phyloP scores from a whole-genome alignment of 2,329 filamentous ascomycete genomes.

The Orbilia brochopaga region DNA sequence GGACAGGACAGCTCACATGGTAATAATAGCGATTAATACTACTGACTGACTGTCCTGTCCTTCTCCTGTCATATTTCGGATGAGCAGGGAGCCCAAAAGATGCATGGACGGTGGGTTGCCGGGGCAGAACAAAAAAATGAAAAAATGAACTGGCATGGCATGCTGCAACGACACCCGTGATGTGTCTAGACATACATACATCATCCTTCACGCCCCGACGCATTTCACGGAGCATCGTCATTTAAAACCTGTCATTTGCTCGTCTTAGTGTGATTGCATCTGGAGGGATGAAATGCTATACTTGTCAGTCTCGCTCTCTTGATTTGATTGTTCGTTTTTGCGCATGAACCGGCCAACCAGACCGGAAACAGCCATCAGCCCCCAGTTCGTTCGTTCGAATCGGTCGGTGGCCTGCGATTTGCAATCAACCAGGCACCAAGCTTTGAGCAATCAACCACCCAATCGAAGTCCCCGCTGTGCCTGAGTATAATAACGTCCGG shows the following conservation, averaged over 20 bases:
- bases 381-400: too few relatives aligned
- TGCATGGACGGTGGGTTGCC: background rate
- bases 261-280: conserved; percentile 45
- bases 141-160: too few relatives aligned
- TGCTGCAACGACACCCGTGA: conserved; percentile 1
- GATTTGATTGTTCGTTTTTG: conserved; percentile 48
- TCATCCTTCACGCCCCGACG: background rate
- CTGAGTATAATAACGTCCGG: background rate
- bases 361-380: conserved; percentile 21
- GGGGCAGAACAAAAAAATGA: too few relatives aligned
- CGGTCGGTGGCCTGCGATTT: conserved; percentile 20
- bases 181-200: too few relatives aligned
- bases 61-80: conserved; percentile 31
- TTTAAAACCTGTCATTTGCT: conserved; percentile 39
- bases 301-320: conserved; percentile 31
- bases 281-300: background rate
- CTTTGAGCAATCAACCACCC: conserved; percentile 44
- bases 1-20: conserved; percentile 25
- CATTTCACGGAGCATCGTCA: conserved; percentile 15
- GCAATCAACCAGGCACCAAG: conserved; percentile 29
- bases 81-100: conserved; percentile 16
- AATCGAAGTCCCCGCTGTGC: conserved; percentile 19
- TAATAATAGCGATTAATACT: conserved; percentile 29
- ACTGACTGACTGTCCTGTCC: too few relatives aligned
- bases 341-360: conserved; percentile 44